These are phyloP conservation scores for Fusarium sp. DNA, from an alignment of 2,329 filamentous ascomycete species.

Conservation along the genomic window DNA sequence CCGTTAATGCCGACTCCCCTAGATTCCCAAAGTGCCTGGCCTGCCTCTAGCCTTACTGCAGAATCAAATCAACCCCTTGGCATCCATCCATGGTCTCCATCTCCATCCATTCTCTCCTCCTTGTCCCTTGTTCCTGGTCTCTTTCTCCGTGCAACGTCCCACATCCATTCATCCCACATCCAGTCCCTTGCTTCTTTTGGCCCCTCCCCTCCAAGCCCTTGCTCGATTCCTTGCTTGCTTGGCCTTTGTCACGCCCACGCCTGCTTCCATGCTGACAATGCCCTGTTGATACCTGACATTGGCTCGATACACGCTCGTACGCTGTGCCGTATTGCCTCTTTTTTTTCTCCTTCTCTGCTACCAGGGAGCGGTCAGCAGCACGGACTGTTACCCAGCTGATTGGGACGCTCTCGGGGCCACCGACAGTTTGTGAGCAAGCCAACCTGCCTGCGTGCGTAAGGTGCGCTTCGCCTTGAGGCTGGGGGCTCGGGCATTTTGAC, in stretches of 20 bases:
- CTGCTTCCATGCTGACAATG: constrained; percentile 10
- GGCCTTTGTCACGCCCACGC: constrained; percentile 14
- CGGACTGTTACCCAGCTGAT: constrained; percentile 29
- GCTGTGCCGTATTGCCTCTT: not conserved
- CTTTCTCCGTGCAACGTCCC: constrained; percentile 15
- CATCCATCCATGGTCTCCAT: not conserved
- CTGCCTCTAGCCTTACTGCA: constrained; percentile 1
- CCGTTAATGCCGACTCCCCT: constrained; percentile 9
- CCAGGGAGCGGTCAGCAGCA: constrained; percentile 29
- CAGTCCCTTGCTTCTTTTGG: constrained; percentile 34
- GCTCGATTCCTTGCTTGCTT: constrained; percentile 3
- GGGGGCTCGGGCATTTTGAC: constrained; percentile 31
- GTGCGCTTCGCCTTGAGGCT: constrained; percentile 24
- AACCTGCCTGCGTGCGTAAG: not conserved
- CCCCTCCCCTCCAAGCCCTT: constrained; percentile 11
- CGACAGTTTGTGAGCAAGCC: constrained; percentile 26
- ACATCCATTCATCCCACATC: constrained; percentile 24
- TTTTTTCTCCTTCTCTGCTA: not conserved
- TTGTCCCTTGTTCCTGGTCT: constrained; percentile 34
- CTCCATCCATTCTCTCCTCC: not conserved
- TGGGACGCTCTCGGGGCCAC: constrained; percentile 35
- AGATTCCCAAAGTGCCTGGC: constrained; percentile 5
- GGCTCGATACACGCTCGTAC: constrained; percentile 9
- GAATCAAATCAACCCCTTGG: not conserved
- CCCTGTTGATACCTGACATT: constrained; percentile 19